These are phyloP conservation scores for Lipomyces yamadae DNA, from an alignment of 805 yeast species.

Conservation along the genomic window DNA sequence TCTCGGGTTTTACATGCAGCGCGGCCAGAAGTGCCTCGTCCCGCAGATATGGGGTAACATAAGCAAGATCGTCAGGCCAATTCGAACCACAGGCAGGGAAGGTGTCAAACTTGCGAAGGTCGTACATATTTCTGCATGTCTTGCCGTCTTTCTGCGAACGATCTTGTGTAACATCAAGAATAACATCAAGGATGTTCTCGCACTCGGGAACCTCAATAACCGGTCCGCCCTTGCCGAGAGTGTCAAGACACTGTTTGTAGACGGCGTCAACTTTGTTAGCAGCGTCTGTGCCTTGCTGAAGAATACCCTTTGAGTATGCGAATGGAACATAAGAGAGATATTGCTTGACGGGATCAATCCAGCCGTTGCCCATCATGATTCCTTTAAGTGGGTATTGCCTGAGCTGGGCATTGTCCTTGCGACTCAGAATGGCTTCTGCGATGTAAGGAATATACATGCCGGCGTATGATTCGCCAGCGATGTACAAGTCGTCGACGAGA, in stretches of 20 bases:
- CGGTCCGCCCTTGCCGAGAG: conserved; percentile 38
- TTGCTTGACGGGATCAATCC: conserved; percentile 89
- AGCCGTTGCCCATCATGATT: conserved; percentile 85
- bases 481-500: conserved; percentile 60
- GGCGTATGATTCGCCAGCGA: conserved; percentile 96
- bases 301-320: conserved; percentile 61
- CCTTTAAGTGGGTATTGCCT: conserved; percentile 55
- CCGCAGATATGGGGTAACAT: conserved; percentile 57
- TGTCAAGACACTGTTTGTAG: conserved; percentile 30
- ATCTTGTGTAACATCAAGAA: conserved; percentile 41
- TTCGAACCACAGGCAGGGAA: conserved; percentile 88
- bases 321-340: conserved; percentile 79
- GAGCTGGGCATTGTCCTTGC: conserved; percentile 47
- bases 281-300: conserved; percentile 46
- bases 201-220: conserved; percentile 24
- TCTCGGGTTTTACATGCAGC: conserved; percentile 53
- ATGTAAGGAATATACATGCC: conserved; percentile 95
- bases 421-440: conserved; percentile 62
- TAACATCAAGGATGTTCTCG: conserved; percentile 47
- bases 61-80: conserved; percentile 76
- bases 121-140: conserved; percentile 82
- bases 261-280: conserved; percentile 40
- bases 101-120: conserved; percentile 68
- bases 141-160: conserved; percentile 39
- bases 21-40: conserved; percentile 54